These are phyloP conservation scores for Rosa lucieae DNA, from an alignment of 306 rosid species.

Conservation along the genomic window DNA sequence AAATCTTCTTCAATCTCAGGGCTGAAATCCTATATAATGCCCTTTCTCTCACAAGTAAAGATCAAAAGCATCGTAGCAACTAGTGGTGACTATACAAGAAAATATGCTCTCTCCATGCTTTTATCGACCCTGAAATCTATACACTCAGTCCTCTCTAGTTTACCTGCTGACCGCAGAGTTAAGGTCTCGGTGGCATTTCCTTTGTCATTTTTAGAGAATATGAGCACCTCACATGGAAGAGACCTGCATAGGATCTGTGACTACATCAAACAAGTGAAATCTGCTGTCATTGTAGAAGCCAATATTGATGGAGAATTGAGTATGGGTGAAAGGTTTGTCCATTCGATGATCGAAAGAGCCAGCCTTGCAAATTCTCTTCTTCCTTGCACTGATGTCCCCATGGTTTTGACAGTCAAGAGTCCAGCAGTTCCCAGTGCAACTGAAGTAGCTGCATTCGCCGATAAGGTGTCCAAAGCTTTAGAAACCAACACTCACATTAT, in stretches of 20 bases:
- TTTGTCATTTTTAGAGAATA: slow-evolving; percentile 41
- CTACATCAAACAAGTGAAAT: slow-evolving; percentile 41
- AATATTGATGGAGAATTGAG: slow-evolving; percentile 36
- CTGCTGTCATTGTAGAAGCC: slow-evolving; percentile 53
- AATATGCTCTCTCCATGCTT: slow-evolving; percentile 36
- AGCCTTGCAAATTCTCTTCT: slow-evolving; percentile 41
- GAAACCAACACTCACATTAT: slow-evolving; percentile 35
- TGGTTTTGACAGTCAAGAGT: slow-evolving; percentile 47
- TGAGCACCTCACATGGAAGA: slow-evolving; percentile 31
- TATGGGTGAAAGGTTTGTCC: slow-evolving; percentile 43
- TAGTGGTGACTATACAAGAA: slow-evolving; percentile 34
- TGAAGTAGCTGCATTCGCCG: slow-evolving; percentile 41
- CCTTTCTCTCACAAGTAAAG: slow-evolving; percentile 37
- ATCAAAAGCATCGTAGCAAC: slow-evolving; percentile 44
- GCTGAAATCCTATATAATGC: slow-evolving; percentile 38
- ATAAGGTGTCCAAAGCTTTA: slow-evolving; percentile 42
- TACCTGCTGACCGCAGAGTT: slow-evolving; percentile 32
- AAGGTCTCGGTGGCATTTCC: slow-evolving; percentile 62
- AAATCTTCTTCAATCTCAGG: slow-evolving; percentile 35
- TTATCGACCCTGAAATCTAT: slow-evolving; percentile 39
- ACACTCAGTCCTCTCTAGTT: slow-evolving; percentile 40
- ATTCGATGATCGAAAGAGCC: slow-evolving; percentile 36
- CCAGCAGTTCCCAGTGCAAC: slow-evolving; percentile 33
- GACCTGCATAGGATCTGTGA: slow-evolving; percentile 36
- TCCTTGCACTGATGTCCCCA: slow-evolving; percentile 52